Evolutionary conservation across 805 yeast genomes (phyloP).

Genomic region (Lachancea sp.): DNA sequence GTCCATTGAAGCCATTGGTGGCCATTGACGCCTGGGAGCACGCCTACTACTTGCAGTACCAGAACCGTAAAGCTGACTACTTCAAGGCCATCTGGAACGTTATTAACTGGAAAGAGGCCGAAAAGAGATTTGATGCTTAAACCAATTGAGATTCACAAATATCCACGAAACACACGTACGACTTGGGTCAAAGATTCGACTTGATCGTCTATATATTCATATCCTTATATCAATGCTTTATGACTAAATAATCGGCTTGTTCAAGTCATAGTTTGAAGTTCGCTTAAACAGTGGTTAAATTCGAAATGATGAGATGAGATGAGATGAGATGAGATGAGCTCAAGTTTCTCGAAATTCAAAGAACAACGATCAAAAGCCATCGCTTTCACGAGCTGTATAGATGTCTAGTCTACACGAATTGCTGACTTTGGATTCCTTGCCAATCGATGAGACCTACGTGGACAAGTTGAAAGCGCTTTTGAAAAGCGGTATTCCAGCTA

Average conservation of each 20-base stretch:
- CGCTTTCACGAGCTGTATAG: background rate
- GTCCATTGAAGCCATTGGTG: conserved; percentile 62
- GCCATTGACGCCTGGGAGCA: conserved; percentile 98
- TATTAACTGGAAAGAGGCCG: conserved; percentile 89
- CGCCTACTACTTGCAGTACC: conserved; percentile 89
- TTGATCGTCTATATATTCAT: background rate
- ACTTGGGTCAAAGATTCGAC: too few relatives aligned
- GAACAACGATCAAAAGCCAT: background rate
- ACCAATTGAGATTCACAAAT: too few relatives aligned
- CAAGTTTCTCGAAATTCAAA: background rate
- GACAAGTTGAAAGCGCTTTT: conserved; percentile 41
- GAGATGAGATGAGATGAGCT: background rate
- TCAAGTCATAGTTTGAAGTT: background rate
- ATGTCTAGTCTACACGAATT: conserved; percentile 74
- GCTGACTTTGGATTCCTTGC: conserved; percentile 45
- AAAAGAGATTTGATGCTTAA: conserved; percentile 49
- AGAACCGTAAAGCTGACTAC: conserved; percentile 85
- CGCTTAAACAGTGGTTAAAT: background rate
- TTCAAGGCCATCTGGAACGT: conserved; percentile 94
- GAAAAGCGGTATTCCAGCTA: conserved; percentile 68
- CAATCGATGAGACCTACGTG: conserved; percentile 44
- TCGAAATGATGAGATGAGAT: too few relatives aligned
- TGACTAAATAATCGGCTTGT: background rate
- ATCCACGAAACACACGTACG: too few relatives aligned
- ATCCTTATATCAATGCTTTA: conserved; percentile 1